Evolutionary conservation across 257 asterid genomes (phyloP).

Genomic region (Fraxinus anomala): DNA sequence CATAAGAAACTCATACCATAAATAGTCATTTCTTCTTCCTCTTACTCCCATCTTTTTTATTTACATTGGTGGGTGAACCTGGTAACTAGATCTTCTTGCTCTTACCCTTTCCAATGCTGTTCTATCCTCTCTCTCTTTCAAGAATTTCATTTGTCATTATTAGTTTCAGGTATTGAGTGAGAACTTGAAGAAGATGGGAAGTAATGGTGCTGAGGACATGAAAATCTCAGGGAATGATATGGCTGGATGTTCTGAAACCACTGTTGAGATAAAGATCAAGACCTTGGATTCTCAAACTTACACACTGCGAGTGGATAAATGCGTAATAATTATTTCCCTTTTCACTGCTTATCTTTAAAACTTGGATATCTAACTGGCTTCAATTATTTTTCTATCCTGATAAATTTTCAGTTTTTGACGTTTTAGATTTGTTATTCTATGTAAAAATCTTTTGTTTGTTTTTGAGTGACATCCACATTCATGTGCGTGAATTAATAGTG

Average conservation of each 20-base stretch:
- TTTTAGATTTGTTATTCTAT: not conserved
- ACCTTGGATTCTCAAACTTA: constrained; percentile 82
- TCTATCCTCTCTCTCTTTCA: not conserved
- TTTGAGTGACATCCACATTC: not conserved
- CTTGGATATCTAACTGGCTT: constrained; percentile 17
- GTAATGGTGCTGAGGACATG: constrained; percentile 45
- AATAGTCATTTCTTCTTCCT: not conserved
- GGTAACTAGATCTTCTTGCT: constrained; percentile 6
- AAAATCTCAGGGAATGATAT: constrained; percentile 43
- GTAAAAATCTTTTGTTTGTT: not conserved
- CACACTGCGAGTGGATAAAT: constrained; percentile 82
- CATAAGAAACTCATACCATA: not conserved
- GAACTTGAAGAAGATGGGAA: constrained; percentile 54
- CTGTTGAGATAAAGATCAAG: constrained; percentile 92
- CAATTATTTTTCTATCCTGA: not conserved
- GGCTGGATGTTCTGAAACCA: constrained; percentile 68
- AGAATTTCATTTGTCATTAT: constrained; percentile 2
- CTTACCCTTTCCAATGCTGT: constrained; percentile 18
- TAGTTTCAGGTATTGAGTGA: constrained; percentile 30
- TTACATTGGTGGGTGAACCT: not conserved
- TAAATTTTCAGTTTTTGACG: not conserved
- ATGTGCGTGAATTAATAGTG: not conserved
- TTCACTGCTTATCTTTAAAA: constrained; percentile 12
- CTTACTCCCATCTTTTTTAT: not conserved
- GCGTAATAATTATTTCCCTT: constrained; percentile 43